Evolutionary conservation across 116 monocot species (phyloP).

Genomic region (Papilionanthe hybrid): DNA sequence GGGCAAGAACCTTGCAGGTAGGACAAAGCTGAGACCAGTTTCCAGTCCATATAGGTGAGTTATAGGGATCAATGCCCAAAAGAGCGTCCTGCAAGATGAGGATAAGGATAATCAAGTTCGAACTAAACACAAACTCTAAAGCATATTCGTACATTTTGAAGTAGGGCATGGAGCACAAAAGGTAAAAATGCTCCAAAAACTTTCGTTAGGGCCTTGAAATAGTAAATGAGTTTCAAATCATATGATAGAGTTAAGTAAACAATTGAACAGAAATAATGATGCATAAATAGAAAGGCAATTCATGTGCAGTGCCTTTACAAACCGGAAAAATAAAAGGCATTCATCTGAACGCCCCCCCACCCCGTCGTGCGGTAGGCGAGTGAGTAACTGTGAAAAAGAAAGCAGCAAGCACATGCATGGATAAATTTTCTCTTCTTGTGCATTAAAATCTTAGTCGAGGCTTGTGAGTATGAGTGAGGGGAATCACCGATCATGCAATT

Average conservation of each 20-base stretch:
- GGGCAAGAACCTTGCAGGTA: conserved; percentile 71
- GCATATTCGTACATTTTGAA: not conserved
- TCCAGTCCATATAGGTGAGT: conserved; percentile 56
- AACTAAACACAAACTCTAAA: not conserved
- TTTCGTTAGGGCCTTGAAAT: not conserved
- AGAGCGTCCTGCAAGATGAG: conserved; percentile 58
- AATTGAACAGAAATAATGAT: not conserved
- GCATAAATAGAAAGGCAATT: not conserved
- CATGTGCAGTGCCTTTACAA: not conserved
- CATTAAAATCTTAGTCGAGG: too few species aligned
- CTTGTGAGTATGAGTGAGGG: too few species aligned
- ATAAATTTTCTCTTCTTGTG: too few species aligned
- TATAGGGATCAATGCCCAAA: conserved; percentile 49
- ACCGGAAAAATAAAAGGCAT: too few species aligned
- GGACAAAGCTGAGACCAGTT: conserved; percentile 92
- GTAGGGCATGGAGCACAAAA: not conserved
- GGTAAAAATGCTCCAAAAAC: not conserved
- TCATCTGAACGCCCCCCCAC: too few species aligned
- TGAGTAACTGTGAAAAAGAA: too few species aligned
- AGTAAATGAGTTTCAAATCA: not conserved
- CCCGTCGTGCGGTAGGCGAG: too few species aligned
- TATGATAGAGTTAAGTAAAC: not conserved
- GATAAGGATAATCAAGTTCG: not conserved
- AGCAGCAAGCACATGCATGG: too few species aligned
- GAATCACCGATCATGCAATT: too few species aligned